Base-by-base conservation (phyloP, 2,329 filamentous ascomycete species). In the Harringtonia lauricola region DNA sequence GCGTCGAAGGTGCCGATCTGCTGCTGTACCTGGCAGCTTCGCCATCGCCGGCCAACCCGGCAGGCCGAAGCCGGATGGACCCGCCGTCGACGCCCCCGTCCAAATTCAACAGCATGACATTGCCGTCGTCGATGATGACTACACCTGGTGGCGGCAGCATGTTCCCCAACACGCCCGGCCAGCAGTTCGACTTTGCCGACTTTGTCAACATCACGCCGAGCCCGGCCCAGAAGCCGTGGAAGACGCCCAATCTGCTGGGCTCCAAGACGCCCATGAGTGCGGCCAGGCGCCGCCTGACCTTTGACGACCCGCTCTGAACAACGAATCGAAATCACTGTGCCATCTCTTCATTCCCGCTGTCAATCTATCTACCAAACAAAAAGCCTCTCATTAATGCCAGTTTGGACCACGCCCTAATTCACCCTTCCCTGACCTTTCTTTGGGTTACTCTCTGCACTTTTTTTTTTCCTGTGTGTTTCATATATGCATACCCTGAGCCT, bases 141-240 rank as follows among this genome's bases (percentile, higher is more conserved):
- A 92, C 86, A 12, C 86, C 86, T 2, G 79, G 81, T 42, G 82
- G 81, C 34, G 75, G 76, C 48, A 83, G 79, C 55, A 55, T 82
- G 38, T 77, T 80, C 55, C 78, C 83, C 41, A 80, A 77, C 50
- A 96, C 90, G 1, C 90, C 90, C 0, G 82, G 82, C 15, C 84
- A 89, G 57, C 66, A 63, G 39, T 94, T 96, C 63, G 94, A 96
- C 66, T 94, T 96, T 65, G 79, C 88, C 42, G 92, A 98, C 59
- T 98, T 95, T 64, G 83, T 96, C 59, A 95, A 96, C 64, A 90
- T 96, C 60, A 95, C 92, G 8, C 92, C 92, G 0, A 95, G 87
- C 57, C 92, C 92, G 18, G 92, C 87, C 22, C 92, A 95, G 65
- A 86, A 80, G 53, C 75, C 81, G 10, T 95, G 88, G 85, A 86